These are phyloP conservation scores for Trametes villosa DNA, from an alignment of 768 basidiomycete genomes.

Conservation along the genomic window DNA sequence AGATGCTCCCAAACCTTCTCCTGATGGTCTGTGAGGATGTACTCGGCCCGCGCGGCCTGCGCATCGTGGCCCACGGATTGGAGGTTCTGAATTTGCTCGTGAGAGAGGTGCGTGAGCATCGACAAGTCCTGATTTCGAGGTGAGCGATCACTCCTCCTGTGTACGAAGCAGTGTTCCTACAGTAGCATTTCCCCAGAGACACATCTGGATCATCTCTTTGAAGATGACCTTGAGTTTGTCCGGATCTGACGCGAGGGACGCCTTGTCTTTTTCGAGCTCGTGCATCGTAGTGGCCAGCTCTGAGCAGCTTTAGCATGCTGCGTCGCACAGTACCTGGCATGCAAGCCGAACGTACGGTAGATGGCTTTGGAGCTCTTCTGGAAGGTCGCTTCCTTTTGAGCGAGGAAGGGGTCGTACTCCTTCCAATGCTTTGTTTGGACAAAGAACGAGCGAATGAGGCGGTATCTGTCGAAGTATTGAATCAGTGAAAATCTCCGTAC, in stretches of 20 bases:
- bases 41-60: constrained; percentile 73
- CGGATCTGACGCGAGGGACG: constrained; percentile 47
- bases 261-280: constrained; percentile 59
- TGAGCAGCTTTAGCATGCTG: constrained; percentile 37
- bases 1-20: constrained; percentile 74
- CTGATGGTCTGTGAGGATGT: constrained; percentile 87
- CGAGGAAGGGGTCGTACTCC: constrained; percentile 80
- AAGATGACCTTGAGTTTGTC: constrained; percentile 68
- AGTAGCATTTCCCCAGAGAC: constrained; percentile 95
- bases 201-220: constrained; percentile 88
- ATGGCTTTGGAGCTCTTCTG: constrained; percentile 77
- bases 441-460: constrained; percentile 77
- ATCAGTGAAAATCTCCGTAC: background rate
- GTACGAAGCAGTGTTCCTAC: constrained; percentile 41
- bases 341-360: constrained; percentile 51
- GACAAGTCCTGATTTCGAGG: constrained; percentile 75
- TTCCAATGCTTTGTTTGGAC: constrained; percentile 70
- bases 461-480: constrained; percentile 61
- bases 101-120: constrained; percentile 82
- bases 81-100: constrained; percentile 79
- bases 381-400: constrained; percentile 83
- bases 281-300: constrained; percentile 77
- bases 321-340: background rate
- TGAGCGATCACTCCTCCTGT: background rate
- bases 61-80: constrained; percentile 85